phyloP scores from a whole-genome alignment of 2,329 filamentous ascomycete genomes.

The Trichophyton schoenleinii region DNA sequence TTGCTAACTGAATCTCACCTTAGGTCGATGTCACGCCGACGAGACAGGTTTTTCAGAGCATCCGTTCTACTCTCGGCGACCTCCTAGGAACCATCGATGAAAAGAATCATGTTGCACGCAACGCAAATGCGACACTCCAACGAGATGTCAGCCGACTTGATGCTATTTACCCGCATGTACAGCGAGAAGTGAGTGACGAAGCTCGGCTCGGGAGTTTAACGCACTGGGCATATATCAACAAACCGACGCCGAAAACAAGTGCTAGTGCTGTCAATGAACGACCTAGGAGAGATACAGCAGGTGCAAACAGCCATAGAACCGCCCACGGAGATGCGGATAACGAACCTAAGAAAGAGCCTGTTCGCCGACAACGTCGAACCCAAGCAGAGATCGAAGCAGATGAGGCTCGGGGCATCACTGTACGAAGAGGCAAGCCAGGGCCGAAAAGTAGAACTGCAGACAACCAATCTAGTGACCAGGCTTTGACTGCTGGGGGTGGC shows the following conservation, averaged over 20 bases:
- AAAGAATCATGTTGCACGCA: constrained; percentile 92
- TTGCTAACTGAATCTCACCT: background rate
- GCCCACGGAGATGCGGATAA: constrained; percentile 53
- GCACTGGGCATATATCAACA: constrained; percentile 91
- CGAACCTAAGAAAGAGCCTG: constrained; percentile 70
- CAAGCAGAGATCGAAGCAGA: constrained; percentile 73
- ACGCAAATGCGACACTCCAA: constrained; percentile 77
- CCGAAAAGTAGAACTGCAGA: constrained; percentile 36
- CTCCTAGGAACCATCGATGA: constrained; percentile 88
- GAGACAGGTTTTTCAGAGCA: constrained; percentile 58
- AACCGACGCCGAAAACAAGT: constrained; percentile 46
- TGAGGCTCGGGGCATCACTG: constrained; percentile 37
- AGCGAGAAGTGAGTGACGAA: constrained; percentile 84
- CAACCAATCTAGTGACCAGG: background rate
- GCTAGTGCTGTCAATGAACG: constrained; percentile 54
- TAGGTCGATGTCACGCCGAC: constrained; percentile 15
- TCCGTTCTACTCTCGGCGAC: constrained; percentile 65
- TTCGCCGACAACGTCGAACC: constrained; percentile 60
- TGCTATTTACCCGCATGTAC: constrained; percentile 73
- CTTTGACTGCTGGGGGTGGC: constrained; percentile 4
- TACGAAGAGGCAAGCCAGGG: constrained; percentile 43
- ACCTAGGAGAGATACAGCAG: constrained; percentile 64
- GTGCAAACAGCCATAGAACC: constrained; percentile 53
- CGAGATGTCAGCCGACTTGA: constrained; percentile 76
- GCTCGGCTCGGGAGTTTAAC: constrained; percentile 80